Percentiles rank a stretch among this genome's conserved stretches.
Evolutionary conservation across 306 rosid genomes (phyloP).

Genomic region (Prunus mume): DNA sequence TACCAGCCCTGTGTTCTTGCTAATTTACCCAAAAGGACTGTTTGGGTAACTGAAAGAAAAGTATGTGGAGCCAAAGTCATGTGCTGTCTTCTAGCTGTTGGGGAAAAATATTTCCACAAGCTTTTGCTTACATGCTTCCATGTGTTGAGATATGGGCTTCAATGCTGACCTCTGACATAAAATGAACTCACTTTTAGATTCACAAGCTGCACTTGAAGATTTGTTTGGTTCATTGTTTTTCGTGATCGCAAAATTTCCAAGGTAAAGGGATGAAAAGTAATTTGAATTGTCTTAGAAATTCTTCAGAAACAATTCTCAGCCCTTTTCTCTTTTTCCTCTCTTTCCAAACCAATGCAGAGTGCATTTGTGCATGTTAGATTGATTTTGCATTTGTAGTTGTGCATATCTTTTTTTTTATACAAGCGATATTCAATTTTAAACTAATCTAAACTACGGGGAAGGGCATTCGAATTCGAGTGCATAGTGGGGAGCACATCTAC

Average conservation of each 20-base stretch:
- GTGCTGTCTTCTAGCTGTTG: slow-evolving; percentile 10
- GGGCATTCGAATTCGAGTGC: no score
- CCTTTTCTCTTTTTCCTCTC: neutral
- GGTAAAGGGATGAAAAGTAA: neutral
- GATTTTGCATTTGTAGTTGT: neutral
- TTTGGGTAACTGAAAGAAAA: neutral
- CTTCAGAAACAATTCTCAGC: neutral
- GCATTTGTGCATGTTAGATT: neutral
- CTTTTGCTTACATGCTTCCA: neutral
- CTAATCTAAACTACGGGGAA: no score
- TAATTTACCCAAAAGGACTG: slow-evolving; percentile 2
- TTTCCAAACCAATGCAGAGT: neutral
- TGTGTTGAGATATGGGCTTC: neutral
- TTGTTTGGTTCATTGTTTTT: neutral
- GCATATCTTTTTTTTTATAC: neutral
- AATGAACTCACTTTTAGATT: neutral
- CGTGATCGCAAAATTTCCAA: neutral
- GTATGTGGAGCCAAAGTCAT: neutral
- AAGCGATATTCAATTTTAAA: no score
- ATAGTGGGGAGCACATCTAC: neutral
- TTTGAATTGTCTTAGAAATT: neutral
- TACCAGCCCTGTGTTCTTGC: neutral
- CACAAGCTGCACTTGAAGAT: neutral
- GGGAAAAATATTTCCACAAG: neutral
- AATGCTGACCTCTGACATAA: neutral